Conservation (phyloP, 306 rosid species). For the Crotalaria pallida region DNA sequence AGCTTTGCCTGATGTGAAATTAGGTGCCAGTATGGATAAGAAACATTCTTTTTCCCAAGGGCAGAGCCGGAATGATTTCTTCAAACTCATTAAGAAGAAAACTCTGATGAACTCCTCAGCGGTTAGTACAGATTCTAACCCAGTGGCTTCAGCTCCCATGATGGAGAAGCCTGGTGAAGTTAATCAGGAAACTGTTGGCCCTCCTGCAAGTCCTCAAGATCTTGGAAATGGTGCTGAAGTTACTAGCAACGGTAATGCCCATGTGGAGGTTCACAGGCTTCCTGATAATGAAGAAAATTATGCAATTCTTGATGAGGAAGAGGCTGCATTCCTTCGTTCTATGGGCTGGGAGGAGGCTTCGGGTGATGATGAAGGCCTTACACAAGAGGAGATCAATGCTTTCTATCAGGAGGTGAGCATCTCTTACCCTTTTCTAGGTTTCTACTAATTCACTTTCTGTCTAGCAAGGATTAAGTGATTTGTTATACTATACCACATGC, state of each 20-base stretch:
- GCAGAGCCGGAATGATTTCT: conserved; percentile 95
- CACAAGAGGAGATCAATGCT: conserved; percentile 89
- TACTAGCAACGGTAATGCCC: conserved; percentile 49
- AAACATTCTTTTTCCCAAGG: conserved; percentile 72
- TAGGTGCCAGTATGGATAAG: conserved; percentile 69
- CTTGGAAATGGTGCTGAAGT: conserved; percentile 51
- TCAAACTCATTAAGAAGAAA: conserved; percentile 78
- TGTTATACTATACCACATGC: neutral
- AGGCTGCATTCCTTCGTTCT: conserved; percentile 91
- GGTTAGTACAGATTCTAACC: conserved; percentile 49
- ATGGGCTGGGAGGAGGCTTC: conserved; percentile 97
- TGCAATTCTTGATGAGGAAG: conserved; percentile 70
- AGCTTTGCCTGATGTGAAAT: conserved; percentile 59
- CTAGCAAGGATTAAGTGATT: neutral
- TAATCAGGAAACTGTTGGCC: conserved; percentile 35
- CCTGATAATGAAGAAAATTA: conserved; percentile 34
- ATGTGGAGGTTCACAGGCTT: conserved; percentile 42
- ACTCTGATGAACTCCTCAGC: conserved; percentile 49
- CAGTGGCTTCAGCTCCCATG: conserved; percentile 46
- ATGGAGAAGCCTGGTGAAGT: conserved; percentile 60
- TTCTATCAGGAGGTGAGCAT: conserved; percentile 68
- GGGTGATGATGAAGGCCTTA: conserved; percentile 90
- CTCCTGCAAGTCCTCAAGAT: conserved; percentile 42
- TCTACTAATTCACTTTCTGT: neutral
- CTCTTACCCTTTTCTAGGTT: neutral